These are phyloP conservation scores for Platanthera guangdongensis DNA, from an alignment of 106 monocot genomes.

Conservation along the genomic window DNA sequence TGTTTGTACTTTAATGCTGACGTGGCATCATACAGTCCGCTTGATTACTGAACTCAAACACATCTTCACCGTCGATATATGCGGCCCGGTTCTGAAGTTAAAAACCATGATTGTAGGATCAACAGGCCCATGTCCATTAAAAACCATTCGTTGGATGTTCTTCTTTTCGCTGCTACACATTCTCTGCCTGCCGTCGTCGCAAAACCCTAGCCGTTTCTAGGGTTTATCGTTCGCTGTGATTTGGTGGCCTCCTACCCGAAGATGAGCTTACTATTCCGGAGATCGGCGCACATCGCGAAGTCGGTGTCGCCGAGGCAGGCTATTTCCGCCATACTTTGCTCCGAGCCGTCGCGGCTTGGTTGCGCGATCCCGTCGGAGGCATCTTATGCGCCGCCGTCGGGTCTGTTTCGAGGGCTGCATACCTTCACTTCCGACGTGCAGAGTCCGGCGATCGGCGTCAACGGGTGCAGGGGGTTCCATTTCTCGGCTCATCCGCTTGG, in stretches of 20 bases:
- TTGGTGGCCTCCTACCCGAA: background rate
- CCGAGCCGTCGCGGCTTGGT: background rate
- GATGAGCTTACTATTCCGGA: constrained; percentile 43
- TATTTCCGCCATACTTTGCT: constrained; percentile 23
- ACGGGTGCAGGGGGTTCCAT: constrained; percentile 36
- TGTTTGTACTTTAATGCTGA: no score
- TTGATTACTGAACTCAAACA: background rate
- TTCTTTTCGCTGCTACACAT: background rate
- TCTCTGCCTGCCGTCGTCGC: background rate
- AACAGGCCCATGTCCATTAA: background rate
- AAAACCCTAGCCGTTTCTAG: constrained; percentile 38
- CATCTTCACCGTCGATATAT: background rate
- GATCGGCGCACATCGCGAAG: constrained; percentile 22
- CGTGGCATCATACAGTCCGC: background rate
- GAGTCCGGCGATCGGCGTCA: background rate
- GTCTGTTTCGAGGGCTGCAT: background rate
- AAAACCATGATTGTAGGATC: background rate
- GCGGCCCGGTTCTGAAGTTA: background rate
- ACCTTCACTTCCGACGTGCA: background rate
- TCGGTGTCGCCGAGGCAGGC: constrained; percentile 19
- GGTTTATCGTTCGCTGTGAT: constrained; percentile 14
- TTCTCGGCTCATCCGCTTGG: constrained; percentile 23
- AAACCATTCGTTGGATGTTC: background rate
- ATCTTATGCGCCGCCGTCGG: background rate
- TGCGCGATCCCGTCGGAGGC: constrained; percentile 1